A percentile compares a stretch with the other conserved stretches of the same genome.
Evolutionary conservation across 192 early-diverging fungal species (phyloP).

Genomic region (Podochytrium sp.): DNA sequence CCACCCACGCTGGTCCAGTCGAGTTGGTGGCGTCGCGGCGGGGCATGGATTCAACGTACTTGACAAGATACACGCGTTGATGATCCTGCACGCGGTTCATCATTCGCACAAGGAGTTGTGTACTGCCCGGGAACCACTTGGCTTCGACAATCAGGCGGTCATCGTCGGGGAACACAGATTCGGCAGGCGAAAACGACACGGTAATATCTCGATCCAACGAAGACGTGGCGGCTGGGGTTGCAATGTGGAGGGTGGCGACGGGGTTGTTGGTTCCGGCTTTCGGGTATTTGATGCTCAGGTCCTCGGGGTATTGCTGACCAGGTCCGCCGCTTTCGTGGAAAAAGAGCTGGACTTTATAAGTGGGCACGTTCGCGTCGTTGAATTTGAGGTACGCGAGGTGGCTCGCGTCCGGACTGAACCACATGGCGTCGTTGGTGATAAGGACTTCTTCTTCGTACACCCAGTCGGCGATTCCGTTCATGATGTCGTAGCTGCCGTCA

Average conservation of each 20-base stretch:
- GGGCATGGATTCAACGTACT: constrained; percentile 39
- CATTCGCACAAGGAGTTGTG: constrained; percentile 70
- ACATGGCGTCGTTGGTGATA: constrained; percentile 64
- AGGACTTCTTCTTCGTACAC: constrained; percentile 98
- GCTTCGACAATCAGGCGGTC: constrained; percentile 85
- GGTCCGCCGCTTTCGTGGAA: not conserved
- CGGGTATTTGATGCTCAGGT: constrained; percentile 83
- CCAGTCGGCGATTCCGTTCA: constrained; percentile 98
- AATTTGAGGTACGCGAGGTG: constrained; percentile 84
- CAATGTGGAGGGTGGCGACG: constrained; percentile 76
- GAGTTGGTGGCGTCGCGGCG: not conserved
- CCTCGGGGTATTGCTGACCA: constrained; percentile 72
- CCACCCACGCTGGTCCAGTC: constrained; percentile 60
- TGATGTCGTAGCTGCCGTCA: constrained; percentile 79
- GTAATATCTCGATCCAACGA: constrained; percentile 21
- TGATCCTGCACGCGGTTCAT: constrained; percentile 93
- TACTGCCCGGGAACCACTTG: constrained; percentile 66
- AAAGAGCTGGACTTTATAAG: constrained; percentile 77
- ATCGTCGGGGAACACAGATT: constrained; percentile 59
- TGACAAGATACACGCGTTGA: constrained; percentile 69
- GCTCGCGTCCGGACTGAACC: constrained; percentile 86
- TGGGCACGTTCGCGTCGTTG: constrained; percentile 82
- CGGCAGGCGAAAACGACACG: constrained; percentile 47
- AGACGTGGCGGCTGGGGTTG: constrained; percentile 36
- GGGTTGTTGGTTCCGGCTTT: constrained; percentile 85